Percentiles rank a stretch among this genome's conserved stretches.
Evolutionary conservation across 108 stramenopile genomes (phyloP).

Genomic region (Fragilariopsis cylindrus): DNA sequence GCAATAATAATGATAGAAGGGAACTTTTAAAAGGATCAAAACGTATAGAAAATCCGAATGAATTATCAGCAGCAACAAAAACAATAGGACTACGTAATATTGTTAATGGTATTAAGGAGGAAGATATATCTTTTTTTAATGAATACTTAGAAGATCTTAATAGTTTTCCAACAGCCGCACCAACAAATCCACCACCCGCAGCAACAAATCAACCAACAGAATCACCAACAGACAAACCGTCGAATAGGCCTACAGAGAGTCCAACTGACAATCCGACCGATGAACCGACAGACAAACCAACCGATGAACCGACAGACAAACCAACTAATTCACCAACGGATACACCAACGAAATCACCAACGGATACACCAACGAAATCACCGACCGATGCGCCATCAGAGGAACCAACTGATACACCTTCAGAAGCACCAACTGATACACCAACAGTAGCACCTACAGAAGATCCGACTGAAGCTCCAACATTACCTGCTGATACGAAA

Average conservation of each 20-base stretch:
- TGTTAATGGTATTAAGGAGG: too few species aligned
- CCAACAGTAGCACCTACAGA: constrained; percentile 23
- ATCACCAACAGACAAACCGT: neutral
- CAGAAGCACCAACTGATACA: constrained; percentile 9
- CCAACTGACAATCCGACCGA: neutral
- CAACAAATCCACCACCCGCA: neutral
- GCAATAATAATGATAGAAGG: too few species aligned
- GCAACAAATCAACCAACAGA: neutral
- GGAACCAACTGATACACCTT: constrained; percentile 13
- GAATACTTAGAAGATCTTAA: too few species aligned
- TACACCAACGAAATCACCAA: constrained; percentile 7
- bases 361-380: neutral
- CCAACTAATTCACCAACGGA: neutral
- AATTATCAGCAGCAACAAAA: too few species aligned
- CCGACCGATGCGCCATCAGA: constrained; percentile 26
- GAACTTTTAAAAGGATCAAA: too few species aligned
- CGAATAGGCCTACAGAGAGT: neutral
- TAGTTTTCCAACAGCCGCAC: neutral
- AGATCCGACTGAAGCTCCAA: constrained; percentile 5
- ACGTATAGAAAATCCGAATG: too few species aligned
- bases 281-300: neutral
- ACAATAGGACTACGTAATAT: too few species aligned
- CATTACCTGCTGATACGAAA: neutral
- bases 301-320: neutral
- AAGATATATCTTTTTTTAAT: too few species aligned